Evolutionary conservation across 345 rosid genomes (phyloP).

Genomic region (Euphorbia lathyris): DNA sequence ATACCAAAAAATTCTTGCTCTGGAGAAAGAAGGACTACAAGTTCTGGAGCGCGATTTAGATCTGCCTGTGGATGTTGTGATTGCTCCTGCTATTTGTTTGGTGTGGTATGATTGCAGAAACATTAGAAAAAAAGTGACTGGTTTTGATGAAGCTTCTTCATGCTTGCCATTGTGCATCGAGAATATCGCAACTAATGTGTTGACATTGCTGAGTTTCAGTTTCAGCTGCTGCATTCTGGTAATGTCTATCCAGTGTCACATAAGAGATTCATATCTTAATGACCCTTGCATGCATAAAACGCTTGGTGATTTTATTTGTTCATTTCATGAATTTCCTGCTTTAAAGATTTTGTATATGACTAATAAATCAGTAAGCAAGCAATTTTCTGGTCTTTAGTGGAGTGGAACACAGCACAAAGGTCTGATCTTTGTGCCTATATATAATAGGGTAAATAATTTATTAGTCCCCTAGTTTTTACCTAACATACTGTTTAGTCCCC

Average conservation of each 20-base stretch:
- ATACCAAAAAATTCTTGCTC: constrained; percentile 71
- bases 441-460: too few species aligned
- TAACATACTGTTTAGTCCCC: too few species aligned
- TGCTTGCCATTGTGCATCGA: constrained; percentile 62
- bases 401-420: not conserved
- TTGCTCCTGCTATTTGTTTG: constrained; percentile 66
- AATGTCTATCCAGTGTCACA: constrained; percentile 18
- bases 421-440: not conserved
- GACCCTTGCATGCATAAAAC: not conserved
- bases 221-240: constrained; percentile 88
- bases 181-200: constrained; percentile 72
- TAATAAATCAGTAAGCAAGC: not conserved
- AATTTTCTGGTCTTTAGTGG: not conserved
- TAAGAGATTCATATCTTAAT: not conserved
- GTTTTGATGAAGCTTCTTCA: constrained; percentile 54
- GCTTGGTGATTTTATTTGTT: constrained; percentile 1
- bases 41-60: constrained; percentile 84
- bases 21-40: constrained; percentile 81
- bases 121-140: constrained; percentile 51
- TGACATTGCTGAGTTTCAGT: constrained; percentile 71
- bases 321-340: constrained; percentile 7
- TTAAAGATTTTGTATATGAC: not conserved
- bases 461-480: too few species aligned
- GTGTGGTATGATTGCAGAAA: constrained; percentile 75
- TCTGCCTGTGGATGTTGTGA: constrained; percentile 73